phyloP scores from a whole-genome alignment of 2,329 filamentous ascomycete species.

The Fusarium decemcellulare region DNA sequence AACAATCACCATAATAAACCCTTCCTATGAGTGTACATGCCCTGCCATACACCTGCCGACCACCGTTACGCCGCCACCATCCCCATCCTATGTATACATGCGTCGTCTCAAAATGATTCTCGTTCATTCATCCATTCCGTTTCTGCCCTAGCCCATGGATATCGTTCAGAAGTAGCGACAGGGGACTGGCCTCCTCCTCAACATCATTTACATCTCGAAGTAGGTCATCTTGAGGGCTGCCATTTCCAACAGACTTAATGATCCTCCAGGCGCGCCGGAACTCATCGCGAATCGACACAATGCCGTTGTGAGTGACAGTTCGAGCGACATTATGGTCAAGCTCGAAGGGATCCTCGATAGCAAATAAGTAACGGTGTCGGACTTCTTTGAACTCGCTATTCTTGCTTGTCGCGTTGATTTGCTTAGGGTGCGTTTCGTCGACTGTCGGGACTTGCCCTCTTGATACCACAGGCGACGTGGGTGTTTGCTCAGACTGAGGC shows the following conservation, averaged over 20 bases:
- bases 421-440: constrained; percentile 22
- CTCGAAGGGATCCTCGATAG: constrained; percentile 94
- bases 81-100: constrained; percentile 15
- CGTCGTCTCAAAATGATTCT: constrained; percentile 25
- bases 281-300: constrained; percentile 86
- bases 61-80: constrained; percentile 23
- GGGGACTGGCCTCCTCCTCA: constrained; percentile 40
- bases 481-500: constrained; percentile 35
- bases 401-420: constrained; percentile 45
- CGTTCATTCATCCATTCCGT: constrained; percentile 27
- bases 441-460: constrained; percentile 13
- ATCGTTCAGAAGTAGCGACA: constrained; percentile 50
- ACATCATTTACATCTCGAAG: constrained; percentile 63
- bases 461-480: background rate
- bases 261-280: constrained; percentile 86
- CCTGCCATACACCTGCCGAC: background rate
- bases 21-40: constrained; percentile 5
- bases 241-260: constrained; percentile 67
- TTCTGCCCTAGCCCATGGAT: constrained; percentile 50
- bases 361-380: constrained; percentile 85
- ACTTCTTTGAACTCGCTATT: constrained; percentile 73
- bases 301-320: constrained; percentile 86
- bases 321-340: constrained; percentile 88
- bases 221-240: constrained; percentile 61
- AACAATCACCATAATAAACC: background rate